These are phyloP conservation scores for Aaosphaeria pasadenensis DNA, from an alignment of 2,329 filamentous ascomycete species.

Conservation along the genomic window DNA sequence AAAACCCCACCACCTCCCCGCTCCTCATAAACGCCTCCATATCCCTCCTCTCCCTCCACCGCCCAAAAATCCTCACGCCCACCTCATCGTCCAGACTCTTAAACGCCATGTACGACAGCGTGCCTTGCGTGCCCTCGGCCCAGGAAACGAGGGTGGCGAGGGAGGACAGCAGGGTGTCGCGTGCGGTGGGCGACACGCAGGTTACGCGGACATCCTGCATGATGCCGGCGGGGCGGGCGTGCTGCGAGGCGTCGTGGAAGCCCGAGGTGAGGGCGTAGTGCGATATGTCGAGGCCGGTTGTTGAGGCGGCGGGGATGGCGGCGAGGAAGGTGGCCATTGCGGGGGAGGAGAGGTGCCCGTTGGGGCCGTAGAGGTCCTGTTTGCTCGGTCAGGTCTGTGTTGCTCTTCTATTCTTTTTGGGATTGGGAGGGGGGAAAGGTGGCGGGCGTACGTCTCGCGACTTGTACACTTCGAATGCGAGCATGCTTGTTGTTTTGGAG, in stretches of 20 bases:
- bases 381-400: not conserved
- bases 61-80: constrained; percentile 21
- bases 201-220: constrained; percentile 30
- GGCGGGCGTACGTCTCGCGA: constrained; percentile 10
- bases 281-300: constrained; percentile 33
- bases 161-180: constrained; percentile 1
- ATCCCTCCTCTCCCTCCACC: constrained; percentile 22
- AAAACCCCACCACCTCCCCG: constrained; percentile 23
- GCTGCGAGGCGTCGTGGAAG: constrained; percentile 24
- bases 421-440: not conserved
- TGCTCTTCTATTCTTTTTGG: not conserved
- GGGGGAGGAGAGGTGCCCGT: constrained; percentile 25
- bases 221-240: constrained; percentile 18
- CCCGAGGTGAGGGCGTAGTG: constrained; percentile 29
- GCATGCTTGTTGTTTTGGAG: constrained; percentile 29
- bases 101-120: constrained; percentile 28
- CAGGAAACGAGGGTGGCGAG: constrained; percentile 12
- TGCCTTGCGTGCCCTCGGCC: constrained; percentile 5
- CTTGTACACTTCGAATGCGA: constrained; percentile 38
- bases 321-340: constrained; percentile 30
- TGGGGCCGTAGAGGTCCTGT: constrained; percentile 28
- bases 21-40: constrained; percentile 22
- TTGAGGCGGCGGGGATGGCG: constrained; percentile 21
- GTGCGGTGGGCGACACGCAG: constrained; percentile 6
- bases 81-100: constrained; percentile 26